Percentiles rank a stretch among this genome's conserved stretches.
Conservation (phyloP, 331 rosid genomes). For the Erythrophleum ivorense region DNA sequence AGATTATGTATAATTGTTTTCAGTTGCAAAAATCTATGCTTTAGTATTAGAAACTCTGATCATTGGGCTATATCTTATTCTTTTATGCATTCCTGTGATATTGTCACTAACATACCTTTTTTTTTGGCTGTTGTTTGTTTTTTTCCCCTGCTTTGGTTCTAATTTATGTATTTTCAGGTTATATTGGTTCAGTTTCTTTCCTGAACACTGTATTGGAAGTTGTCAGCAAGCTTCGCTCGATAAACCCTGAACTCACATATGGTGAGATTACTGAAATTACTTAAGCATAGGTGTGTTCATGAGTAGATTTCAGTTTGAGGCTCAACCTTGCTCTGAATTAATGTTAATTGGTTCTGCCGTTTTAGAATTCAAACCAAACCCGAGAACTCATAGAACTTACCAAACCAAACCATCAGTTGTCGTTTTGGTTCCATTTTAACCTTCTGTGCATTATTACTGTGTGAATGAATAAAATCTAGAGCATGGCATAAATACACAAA, state of each 20-base stretch:
- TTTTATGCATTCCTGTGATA: neutral
- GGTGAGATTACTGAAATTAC: slow-evolving; percentile 56
- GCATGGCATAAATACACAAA: neutral
- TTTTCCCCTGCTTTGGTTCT: slow-evolving; percentile 6
- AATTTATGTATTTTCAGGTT: slow-evolving; percentile 60
- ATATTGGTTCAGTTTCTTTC: slow-evolving; percentile 90
- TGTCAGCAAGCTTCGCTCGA: slow-evolving; percentile 68
- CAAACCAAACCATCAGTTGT: neutral
- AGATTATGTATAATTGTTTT: neutral
- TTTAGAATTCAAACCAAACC: slow-evolving; percentile 1
- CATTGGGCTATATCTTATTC: slow-evolving; percentile 6
- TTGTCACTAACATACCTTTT: slow-evolving; percentile 11
- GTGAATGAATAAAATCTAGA: neutral
- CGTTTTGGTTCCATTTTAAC: slow-evolving; percentile 11
- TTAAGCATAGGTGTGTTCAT: neutral
- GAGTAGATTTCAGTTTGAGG: slow-evolving; percentile 24
- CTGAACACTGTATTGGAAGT: slow-evolving; percentile 74
- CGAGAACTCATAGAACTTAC: neutral
- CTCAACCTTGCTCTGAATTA: neutral
- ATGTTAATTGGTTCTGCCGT: neutral
- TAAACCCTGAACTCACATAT: slow-evolving; percentile 76
- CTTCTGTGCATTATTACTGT: neutral
- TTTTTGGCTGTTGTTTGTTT: neutral
- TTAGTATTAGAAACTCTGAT: neutral
- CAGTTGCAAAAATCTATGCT: neutral